Evolutionary conservation across 768 basidiomycete species (phyloP).

Genomic region (Leucocoprinus leucothites): DNA sequence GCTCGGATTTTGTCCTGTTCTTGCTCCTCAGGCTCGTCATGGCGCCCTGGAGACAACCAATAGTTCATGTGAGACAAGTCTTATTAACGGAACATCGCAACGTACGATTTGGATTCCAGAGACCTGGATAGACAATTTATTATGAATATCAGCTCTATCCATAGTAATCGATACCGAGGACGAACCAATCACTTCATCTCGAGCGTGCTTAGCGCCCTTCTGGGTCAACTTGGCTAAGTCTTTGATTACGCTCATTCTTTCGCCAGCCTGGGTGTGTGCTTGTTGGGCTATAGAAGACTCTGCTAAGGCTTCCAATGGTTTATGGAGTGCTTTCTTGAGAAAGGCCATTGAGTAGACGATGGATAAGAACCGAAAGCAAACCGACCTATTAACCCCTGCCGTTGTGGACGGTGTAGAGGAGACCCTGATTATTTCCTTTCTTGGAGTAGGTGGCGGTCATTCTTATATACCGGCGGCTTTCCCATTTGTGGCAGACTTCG

Average conservation of each 20-base stretch:
- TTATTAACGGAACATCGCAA: neutral
- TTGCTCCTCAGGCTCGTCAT: conserved; percentile 75
- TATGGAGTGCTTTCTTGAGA: conserved; percentile 30
- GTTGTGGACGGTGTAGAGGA: neutral
- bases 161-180: neutral
- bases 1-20: conserved; percentile 67
- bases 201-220: conserved; percentile 38
- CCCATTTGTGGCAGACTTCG: neutral
- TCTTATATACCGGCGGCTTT: neutral
- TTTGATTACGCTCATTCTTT: conserved; percentile 30
- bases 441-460: neutral
- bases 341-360: conserved; percentile 32
- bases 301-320: conserved; percentile 16
- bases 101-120: conserved; percentile 45
- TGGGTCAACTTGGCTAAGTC: conserved; percentile 20
- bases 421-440: neutral
- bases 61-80: neutral
- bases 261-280: conserved; percentile 1
- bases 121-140: conserved; percentile 25
- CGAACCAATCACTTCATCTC: conserved; percentile 38
- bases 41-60: conserved; percentile 43
- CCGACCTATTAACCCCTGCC: conserved; percentile 5
- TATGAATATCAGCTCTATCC: neutral
- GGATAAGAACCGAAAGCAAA: neutral
- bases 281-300: conserved; percentile 13